Percentiles rank a stretch among this genome's conserved stretches.
Evolutionary conservation across 2,329 filamentous ascomycete genomes (phyloP).

Genomic region (Diplodia mutila): DNA sequence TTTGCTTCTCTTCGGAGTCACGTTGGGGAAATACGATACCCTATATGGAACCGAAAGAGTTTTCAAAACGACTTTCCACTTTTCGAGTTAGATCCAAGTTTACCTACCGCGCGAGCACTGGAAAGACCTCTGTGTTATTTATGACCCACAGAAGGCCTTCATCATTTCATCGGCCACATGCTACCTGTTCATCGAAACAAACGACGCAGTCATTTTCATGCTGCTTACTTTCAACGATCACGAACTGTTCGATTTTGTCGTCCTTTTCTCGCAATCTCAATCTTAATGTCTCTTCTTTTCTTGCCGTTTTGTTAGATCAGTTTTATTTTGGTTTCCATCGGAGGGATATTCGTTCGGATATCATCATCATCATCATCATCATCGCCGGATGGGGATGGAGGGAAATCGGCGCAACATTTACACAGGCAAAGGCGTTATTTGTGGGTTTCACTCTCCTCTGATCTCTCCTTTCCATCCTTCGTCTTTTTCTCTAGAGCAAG

Average conservation of each 20-base stretch:
- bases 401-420: not conserved
- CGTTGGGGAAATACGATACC: not conserved
- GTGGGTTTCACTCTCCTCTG: not conserved
- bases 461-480: not conserved
- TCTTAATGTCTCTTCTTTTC: not conserved
- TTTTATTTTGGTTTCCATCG: not conserved
- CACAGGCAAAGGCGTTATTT: not conserved
- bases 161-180: not conserved
- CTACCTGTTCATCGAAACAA: not conserved
- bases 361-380: not conserved
- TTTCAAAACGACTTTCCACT: not conserved
- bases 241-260: not conserved
- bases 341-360: not conserved
- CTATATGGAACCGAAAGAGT: not conserved
- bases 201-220: not conserved
- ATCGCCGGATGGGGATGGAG: not conserved
- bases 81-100: not conserved
- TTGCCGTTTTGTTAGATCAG: not conserved
- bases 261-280: not conserved
- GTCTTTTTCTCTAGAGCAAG: not conserved
- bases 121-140: conserved; percentile 1
- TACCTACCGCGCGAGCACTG: not conserved
- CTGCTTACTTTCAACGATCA: not conserved
- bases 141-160: conserved; percentile 6
- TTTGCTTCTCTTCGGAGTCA: not conserved